phyloP scores from a whole-genome alignment of 2,329 filamentous ascomycete genomes.

The Fusarium ambrosium region DNA sequence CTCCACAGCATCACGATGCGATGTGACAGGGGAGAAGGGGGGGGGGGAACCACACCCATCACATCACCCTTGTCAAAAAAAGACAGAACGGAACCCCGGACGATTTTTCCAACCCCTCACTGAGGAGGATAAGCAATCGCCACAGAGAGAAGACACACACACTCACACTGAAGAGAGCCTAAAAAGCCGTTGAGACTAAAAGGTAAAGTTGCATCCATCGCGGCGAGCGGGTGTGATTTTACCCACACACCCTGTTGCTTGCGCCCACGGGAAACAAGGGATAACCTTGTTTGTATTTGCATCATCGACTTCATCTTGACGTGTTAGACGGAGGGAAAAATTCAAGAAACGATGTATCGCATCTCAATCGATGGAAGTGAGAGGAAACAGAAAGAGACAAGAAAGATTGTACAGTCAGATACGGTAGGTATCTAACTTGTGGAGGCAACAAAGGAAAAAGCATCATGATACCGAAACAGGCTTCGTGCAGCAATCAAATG shows the following conservation, averaged over 20 bases:
- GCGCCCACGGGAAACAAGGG: constrained; percentile 21
- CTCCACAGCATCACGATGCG: constrained; percentile 14
- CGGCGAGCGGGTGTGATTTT: constrained; percentile 36
- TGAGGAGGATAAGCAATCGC: constrained; percentile 7
- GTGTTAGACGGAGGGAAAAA: neutral
- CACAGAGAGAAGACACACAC: neutral
- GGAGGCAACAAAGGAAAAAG: neutral
- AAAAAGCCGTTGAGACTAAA: constrained; percentile 18
- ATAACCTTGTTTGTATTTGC: constrained; percentile 28
- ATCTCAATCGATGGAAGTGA: constrained; percentile 1
- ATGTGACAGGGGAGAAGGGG: too few species aligned
- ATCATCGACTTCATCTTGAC: constrained; percentile 26
- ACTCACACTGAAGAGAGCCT: neutral
- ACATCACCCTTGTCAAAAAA: too few species aligned
- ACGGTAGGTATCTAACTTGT: neutral
- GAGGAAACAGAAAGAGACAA: neutral
- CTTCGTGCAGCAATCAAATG: constrained; percentile 10
- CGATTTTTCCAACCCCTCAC: constrained; percentile 1
- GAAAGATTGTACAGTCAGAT: neutral
- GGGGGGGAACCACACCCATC: too few species aligned
- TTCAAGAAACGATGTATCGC: neutral
- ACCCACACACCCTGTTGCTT: neutral
- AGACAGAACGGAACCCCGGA: neutral
- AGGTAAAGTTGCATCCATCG: constrained; percentile 27
- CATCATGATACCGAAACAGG: constrained; percentile 10